A percentile compares a stretch with the other conserved stretches of the same genome.
These are phyloP conservation scores for Glycine soja DNA, from an alignment of 306 rosid species.

Conservation along the genomic window DNA sequence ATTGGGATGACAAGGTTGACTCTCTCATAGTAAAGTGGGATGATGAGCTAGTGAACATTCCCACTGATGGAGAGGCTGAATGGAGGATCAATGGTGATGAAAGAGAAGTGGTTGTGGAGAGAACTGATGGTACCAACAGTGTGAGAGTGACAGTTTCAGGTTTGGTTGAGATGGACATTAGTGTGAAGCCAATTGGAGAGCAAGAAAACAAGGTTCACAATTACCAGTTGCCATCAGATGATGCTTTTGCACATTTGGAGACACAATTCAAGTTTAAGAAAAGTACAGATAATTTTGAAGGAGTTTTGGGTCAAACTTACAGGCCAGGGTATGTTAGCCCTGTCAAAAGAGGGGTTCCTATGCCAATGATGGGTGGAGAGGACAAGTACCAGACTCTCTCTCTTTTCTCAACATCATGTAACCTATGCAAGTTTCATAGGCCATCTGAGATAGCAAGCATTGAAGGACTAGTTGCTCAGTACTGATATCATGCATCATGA, in stretches of 20 bases:
- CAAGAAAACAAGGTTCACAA: constrained; percentile 77
- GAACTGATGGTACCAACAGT: constrained; percentile 70
- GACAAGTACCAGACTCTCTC: constrained; percentile 65
- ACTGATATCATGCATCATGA: constrained; percentile 41
- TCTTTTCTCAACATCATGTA: constrained; percentile 62
- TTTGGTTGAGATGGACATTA: constrained; percentile 68
- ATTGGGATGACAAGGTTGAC: constrained; percentile 68
- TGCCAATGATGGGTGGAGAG: constrained; percentile 90
- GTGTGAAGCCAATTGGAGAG: constrained; percentile 69
- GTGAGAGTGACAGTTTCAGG: constrained; percentile 66
- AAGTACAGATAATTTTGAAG: constrained; percentile 65
- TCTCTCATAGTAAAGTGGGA: constrained; percentile 70
- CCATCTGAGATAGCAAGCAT: constrained; percentile 48
- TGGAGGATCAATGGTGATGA: constrained; percentile 60
- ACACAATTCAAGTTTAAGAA: constrained; percentile 68
- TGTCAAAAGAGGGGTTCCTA: constrained; percentile 74
- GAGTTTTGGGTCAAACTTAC: constrained; percentile 79
- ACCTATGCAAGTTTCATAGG: constrained; percentile 62
- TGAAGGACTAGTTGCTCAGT: constrained; percentile 56
- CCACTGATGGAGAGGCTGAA: constrained; percentile 65
- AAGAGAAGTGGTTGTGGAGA: constrained; percentile 69
- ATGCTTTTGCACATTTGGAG: constrained; percentile 79
- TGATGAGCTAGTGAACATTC: constrained; percentile 52
- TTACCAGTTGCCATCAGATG: constrained; percentile 66
- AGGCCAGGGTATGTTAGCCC: constrained; percentile 72